phyloP scores from a whole-genome alignment of 148 eudicot species.

The Chenopodium formosanum region DNA sequence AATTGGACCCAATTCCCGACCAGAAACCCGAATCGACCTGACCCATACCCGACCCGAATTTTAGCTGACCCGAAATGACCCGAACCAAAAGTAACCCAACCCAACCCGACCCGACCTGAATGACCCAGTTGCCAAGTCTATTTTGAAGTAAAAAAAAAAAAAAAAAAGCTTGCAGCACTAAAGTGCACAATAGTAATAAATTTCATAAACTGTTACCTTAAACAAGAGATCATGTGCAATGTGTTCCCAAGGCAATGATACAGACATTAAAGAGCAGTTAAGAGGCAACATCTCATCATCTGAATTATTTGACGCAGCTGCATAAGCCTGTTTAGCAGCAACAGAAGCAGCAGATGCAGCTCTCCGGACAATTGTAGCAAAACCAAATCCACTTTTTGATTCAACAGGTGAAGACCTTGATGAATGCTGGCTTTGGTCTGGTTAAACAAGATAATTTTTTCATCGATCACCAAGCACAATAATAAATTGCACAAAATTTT shows the following conservation, averaged over 20 bases:
- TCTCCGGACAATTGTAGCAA: slow-evolving; percentile 64
- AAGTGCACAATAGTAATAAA: too few relatives aligned
- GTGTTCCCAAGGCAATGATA: slow-evolving; percentile 96
- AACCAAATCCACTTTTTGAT: slow-evolving; percentile 50
- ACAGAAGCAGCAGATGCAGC: slow-evolving; percentile 85
- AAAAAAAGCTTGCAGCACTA: too few relatives aligned
- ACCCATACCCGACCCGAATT: too few relatives aligned
- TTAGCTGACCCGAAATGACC: too few relatives aligned
- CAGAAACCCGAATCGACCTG: too few relatives aligned
- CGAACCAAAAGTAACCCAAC: too few relatives aligned
- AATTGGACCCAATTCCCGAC: too few relatives aligned
- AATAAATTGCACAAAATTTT: background rate
- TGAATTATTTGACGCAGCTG: slow-evolving; percentile 44
- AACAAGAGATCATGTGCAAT: slow-evolving; percentile 90
- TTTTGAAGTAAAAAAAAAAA: too few relatives aligned
- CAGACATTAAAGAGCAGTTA: slow-evolving; percentile 88
- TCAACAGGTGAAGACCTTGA: slow-evolving; percentile 57
- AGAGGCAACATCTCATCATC: slow-evolving; percentile 91
- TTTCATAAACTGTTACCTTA: slow-evolving; percentile 48
- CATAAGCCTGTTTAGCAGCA: slow-evolving; percentile 84
- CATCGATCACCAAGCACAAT: background rate
- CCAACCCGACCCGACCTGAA: too few relatives aligned
- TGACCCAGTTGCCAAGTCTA: too few relatives aligned
- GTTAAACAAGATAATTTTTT: slow-evolving; percentile 6
- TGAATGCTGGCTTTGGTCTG: slow-evolving; percentile 78